Percentiles rank a stretch among this genome's conserved stretches.
Evolutionary conservation across 768 basidiomycete genomes (phyloP).

Genomic region (Mycena vulgaris): DNA sequence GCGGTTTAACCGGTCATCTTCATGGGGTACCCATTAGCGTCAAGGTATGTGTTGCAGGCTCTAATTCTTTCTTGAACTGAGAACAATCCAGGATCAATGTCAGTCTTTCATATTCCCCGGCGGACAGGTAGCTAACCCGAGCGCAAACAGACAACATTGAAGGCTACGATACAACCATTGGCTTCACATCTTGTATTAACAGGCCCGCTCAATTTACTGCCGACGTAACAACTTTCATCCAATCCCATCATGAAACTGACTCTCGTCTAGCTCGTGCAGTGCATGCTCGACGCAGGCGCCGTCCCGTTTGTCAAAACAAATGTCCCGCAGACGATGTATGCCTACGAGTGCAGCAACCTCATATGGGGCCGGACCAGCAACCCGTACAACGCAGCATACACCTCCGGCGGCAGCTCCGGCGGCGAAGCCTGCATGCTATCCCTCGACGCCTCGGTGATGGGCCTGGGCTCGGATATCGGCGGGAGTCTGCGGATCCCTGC

Average conservation of each 20-base stretch:
- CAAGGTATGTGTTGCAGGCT: slow-evolving; percentile 68
- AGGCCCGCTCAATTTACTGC: slow-evolving; percentile 62
- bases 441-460: slow-evolving; percentile 71
- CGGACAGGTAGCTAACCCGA: neutral
- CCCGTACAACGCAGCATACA: slow-evolving; percentile 56
- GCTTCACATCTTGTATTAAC: slow-evolving; percentile 66
- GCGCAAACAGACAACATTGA: slow-evolving; percentile 56
- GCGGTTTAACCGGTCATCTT: slow-evolving; percentile 60
- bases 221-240: slow-evolving; percentile 46
- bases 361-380: slow-evolving; percentile 69
- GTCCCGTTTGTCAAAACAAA: slow-evolving; percentile 81
- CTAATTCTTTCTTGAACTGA: neutral
- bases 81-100: slow-evolving; percentile 29
- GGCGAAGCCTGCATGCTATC: slow-evolving; percentile 79
- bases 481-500: slow-evolving; percentile 79
- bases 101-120: slow-evolving; percentile 1
- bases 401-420: slow-evolving; percentile 72
- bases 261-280: slow-evolving; percentile 43
- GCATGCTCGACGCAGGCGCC: slow-evolving; percentile 61
- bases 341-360: slow-evolving; percentile 72
- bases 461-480: slow-evolving; percentile 79
- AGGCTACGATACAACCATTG: slow-evolving; percentile 68
- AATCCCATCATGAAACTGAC: neutral
- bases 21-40: slow-evolving; percentile 75
- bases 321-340: slow-evolving; percentile 75